Evolutionary conservation across 306 rosid genomes (phyloP).

Genomic region (Ormosia semicastrata): DNA sequence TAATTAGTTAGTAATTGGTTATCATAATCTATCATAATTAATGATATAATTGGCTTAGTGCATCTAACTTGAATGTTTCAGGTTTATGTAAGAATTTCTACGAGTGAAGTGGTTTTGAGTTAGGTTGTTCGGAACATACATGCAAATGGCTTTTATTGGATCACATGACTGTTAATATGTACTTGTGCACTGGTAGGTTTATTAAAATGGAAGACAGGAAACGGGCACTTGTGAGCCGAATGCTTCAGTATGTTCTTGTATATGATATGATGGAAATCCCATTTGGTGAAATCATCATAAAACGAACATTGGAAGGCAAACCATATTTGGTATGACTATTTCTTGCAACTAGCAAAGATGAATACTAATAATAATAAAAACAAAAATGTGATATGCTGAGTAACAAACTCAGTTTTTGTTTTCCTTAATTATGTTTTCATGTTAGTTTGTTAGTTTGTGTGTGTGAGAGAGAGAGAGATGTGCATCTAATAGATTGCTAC

Average conservation of each 20-base stretch:
- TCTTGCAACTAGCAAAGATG: neutral
- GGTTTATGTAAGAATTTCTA: no score
- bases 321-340: slow-evolving; percentile 67
- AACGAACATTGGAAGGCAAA: slow-evolving; percentile 75
- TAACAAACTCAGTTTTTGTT: neutral
- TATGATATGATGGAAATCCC: slow-evolving; percentile 54
- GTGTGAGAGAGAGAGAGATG: neutral
- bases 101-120: neutral
- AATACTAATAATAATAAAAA: neutral
- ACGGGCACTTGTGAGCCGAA: slow-evolving; percentile 74
- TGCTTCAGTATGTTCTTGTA: slow-evolving; percentile 80
- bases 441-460: neutral
- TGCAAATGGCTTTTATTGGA: neutral
- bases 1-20: no score
- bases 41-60: no score
- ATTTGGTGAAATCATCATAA: slow-evolving; percentile 48
- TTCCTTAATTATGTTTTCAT: neutral
- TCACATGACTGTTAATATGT: slow-evolving; percentile 7
- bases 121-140: neutral
- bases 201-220: slow-evolving; percentile 63
- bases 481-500: neutral
- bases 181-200: slow-evolving; percentile 48
- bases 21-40: no score
- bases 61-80: no score
- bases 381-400: neutral